Evolutionary conservation across 805 yeast genomes (phyloP), one percentile per base, ranked within the genome.

Genomic region (Kuraishia floccosa): DNA sequence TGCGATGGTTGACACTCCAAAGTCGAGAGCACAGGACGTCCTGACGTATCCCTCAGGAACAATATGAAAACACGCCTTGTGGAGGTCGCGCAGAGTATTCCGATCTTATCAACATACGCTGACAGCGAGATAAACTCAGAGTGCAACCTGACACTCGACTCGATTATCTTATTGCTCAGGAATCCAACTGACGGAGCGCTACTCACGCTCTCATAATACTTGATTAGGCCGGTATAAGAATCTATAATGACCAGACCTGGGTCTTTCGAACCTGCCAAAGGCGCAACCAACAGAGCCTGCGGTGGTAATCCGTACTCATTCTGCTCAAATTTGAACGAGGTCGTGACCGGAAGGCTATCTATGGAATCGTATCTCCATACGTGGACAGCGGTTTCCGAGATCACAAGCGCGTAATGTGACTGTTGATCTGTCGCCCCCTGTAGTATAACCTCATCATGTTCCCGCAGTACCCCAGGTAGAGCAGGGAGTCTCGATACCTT

Each of bases 171-270:
- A 50, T 29, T 54, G 53, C 52, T 54, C 29, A 76, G 58, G 19
- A 76, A 50, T 20, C 81, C 75, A 39, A 71, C 61, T 2, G 83
- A 72, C 0, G 85, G 75, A 0, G 85, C 81, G 35, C 70, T 70
- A 38, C 72, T 77, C 9, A 84, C 72, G 32, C 83, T 71, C 44
- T 83, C 94, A 57, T 78, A 80, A 50, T 76, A 86, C 17, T 67
- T 65, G 29, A 81, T 52, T 13, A 51, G 46, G 0, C 95, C 94
- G 0, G 72, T 42, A 13, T 60, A 48, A 1, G 76, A 59, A 44
- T 77, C 72, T 14, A 83, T 61, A 5, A 78, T 67, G 5, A 80
- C 74, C 24, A 85, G 53, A 7, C 95, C 95, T 0, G 93, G 89
- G 39, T 64, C 69, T 19, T 49, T 39, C 11, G 60, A 50, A 5